Base-by-base conservation (phyloP, 768 basidiomycete genomes). In the Russula vinacea region DNA sequence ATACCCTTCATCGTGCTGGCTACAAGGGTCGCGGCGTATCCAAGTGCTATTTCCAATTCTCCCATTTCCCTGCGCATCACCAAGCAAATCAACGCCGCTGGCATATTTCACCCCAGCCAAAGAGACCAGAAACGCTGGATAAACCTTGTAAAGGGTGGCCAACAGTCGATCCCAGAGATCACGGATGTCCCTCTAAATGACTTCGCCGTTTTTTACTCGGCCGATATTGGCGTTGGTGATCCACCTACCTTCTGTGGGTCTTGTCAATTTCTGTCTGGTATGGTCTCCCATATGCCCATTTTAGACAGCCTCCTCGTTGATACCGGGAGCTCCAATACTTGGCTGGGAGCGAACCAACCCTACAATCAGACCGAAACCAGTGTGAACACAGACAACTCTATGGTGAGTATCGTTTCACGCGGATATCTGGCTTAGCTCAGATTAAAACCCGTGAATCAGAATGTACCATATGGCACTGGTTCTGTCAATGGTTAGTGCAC, bases 291-390 rank as follows among this genome's bases (percentile, higher is more conserved):
- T 47, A 22, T 47, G 35, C 40, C 49, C 8, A 33, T 22, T 11
- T 26, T 22, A 87, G 85, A 83, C 71, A 56, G 70, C 3, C 78
- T 89, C 55, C 70, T 88, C 57, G 75, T 88, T 58, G 86, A 87
- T 70, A 85, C 86, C 4, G 84, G 84, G 39, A 85, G 84, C 73
- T 86, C 87, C n/a, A 88, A 87, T 75, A 88, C 86, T 24, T 89
- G 87, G 86, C 76, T 89, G 50, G 86, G 87, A 24, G 84, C 87
- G 37, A 67, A 33, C 14, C 74, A 69, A n/a, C 19, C 72, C 2
- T 89, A 85, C 69, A 71, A 71, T 22, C 62, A 66, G 65, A 87
- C 87, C 9, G 76, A 76, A 62, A 82, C 84, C 33, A 85, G 83
- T 60, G 70, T 45, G 10, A 62, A 77, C 64, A 87, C 84, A 16